Evolutionary conservation across 1,284 basidiomycete genomes (phyloP).

Genomic region (Ceratobasidium sp.): DNA sequence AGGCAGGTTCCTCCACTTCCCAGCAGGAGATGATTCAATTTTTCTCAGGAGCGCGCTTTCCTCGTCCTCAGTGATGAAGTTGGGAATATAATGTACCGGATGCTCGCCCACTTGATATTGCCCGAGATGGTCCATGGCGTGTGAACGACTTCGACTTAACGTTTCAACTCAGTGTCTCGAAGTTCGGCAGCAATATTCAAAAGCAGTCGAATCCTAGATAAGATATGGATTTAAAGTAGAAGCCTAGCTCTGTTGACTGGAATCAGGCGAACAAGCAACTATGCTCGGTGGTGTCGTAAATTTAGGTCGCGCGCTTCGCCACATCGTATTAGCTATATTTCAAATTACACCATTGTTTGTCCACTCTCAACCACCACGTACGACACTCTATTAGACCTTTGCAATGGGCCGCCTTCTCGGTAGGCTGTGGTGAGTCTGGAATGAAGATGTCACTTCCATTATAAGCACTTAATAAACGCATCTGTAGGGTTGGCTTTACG

Average conservation of each 20-base stretch:
- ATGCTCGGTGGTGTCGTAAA: too few relatives aligned
- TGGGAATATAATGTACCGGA: constrained; percentile 64
- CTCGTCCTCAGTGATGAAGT: constrained; percentile 81
- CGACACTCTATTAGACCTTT: background rate
- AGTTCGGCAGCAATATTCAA: too few relatives aligned
- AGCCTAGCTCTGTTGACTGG: too few relatives aligned
- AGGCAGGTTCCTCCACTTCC: constrained; percentile 83
- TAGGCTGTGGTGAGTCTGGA: constrained; percentile 25
- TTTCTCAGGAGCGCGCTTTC: constrained; percentile 57
- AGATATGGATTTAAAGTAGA: too few relatives aligned
- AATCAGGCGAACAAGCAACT: too few relatives aligned
- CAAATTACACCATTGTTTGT: background rate
- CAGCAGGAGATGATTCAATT: constrained; percentile 78
- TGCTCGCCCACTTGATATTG: constrained; percentile 10
- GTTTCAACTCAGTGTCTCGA: too few relatives aligned
- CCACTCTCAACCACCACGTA: constrained; percentile 3
- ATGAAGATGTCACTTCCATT: background rate
- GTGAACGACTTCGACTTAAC: too few relatives aligned
- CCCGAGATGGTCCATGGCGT: constrained; percentile 35
- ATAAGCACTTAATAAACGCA: background rate
- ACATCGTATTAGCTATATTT: too few relatives aligned
- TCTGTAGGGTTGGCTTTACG: constrained; percentile 67
- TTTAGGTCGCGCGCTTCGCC: too few relatives aligned
- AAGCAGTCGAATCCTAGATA: too few relatives aligned
- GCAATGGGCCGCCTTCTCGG: constrained; percentile 35